A percentile compares a stretch with the other conserved stretches of the same genome.
Conservation (phyloP, 495 filamentous ascomycete genomes). For the Lichenothelia convexa region DNA sequence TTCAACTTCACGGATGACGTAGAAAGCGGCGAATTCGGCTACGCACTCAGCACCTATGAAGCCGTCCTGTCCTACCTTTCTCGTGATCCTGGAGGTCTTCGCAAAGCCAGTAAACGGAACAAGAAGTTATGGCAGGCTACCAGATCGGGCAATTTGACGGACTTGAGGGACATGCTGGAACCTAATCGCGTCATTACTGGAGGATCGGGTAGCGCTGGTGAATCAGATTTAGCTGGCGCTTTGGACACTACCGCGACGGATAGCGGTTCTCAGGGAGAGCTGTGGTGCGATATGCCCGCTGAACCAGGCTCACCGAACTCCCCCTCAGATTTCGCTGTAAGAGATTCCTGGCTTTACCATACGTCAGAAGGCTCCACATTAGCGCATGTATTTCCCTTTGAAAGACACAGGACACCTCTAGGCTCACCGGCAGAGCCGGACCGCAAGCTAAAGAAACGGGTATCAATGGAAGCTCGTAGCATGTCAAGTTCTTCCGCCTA, state of each 20-base stretch:
- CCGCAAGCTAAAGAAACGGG: constrained; percentile 40
- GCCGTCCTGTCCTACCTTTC: constrained; percentile 83
- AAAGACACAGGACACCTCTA: constrained; percentile 30
- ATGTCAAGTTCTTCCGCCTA: constrained; percentile 69
- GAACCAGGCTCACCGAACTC: no score
- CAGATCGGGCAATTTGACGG: constrained; percentile 50
- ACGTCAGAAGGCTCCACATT: constrained; percentile 29
- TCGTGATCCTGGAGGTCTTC: constrained; percentile 60
- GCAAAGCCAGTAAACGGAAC: constrained; percentile 71
- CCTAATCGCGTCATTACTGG: constrained; percentile 19
- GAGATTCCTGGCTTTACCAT: background rate
- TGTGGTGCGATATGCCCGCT: no score
- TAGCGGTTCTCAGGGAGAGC: background rate
- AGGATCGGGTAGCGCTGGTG: background rate
- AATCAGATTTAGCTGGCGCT: background rate
- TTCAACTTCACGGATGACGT: constrained; percentile 97
- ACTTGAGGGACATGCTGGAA: constrained; percentile 65
- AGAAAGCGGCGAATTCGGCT: constrained; percentile 90
- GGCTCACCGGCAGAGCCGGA: constrained; percentile 27
- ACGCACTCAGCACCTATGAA: constrained; percentile 91
- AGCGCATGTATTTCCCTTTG: constrained; percentile 79
- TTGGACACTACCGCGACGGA: background rate
- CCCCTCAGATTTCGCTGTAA: background rate
- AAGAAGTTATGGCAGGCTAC: constrained; percentile 76
- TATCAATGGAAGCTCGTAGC: constrained; percentile 75